phyloP scores from a whole-genome alignment of 2,329 filamentous ascomycete species.

The Colletotrichum sp. region DNA sequence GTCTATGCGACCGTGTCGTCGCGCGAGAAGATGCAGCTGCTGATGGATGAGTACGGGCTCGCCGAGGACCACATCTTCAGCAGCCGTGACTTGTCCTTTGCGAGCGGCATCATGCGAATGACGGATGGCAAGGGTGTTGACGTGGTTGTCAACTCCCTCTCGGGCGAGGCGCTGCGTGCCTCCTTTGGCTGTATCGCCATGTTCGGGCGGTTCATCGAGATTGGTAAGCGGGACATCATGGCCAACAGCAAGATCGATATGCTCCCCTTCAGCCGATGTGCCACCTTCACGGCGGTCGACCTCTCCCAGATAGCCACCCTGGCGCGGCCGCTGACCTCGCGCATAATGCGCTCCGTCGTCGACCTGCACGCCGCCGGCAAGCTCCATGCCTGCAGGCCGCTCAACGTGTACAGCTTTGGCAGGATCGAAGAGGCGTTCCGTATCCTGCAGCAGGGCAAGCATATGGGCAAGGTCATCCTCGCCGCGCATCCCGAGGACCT shows the following conservation, averaged over 20 bases:
- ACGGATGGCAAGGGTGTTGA: slow-evolving; percentile 33
- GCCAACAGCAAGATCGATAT: slow-evolving; percentile 46
- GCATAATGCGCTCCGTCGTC: slow-evolving; percentile 8
- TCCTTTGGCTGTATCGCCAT: slow-evolving; percentile 44
- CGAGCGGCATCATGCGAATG: slow-evolving; percentile 24
- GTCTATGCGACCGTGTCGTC: slow-evolving; percentile 37
- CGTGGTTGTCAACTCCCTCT: slow-evolving; percentile 39
- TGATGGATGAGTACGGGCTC: slow-evolving; percentile 29
- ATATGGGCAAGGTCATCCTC: slow-evolving; percentile 47
- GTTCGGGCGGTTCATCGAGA: slow-evolving; percentile 45
- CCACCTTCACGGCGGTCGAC: slow-evolving; percentile 39
- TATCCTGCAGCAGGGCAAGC: slow-evolving; percentile 41
- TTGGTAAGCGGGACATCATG: slow-evolving; percentile 43
- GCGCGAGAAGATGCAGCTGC: slow-evolving; percentile 31
- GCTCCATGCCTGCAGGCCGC: slow-evolving; percentile 12
- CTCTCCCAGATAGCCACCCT: slow-evolving; percentile 23
- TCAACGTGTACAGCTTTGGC: slow-evolving; percentile 24
- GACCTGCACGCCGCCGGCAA: background rate
- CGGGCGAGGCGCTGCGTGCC: slow-evolving; percentile 39
- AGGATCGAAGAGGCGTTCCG: slow-evolving; percentile 42
- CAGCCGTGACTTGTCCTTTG: slow-evolving; percentile 33
- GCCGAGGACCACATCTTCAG: slow-evolving; percentile 33
- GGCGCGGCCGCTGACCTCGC: slow-evolving; percentile 20
- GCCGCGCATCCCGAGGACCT: background rate
- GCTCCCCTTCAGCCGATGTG: slow-evolving; percentile 43